Percentiles rank a stretch among this genome's conserved stretches.
phyloP scores from a whole-genome alignment of 2,329 filamentous ascomycete genomes.

The Trichocomaceae sp. region DNA sequence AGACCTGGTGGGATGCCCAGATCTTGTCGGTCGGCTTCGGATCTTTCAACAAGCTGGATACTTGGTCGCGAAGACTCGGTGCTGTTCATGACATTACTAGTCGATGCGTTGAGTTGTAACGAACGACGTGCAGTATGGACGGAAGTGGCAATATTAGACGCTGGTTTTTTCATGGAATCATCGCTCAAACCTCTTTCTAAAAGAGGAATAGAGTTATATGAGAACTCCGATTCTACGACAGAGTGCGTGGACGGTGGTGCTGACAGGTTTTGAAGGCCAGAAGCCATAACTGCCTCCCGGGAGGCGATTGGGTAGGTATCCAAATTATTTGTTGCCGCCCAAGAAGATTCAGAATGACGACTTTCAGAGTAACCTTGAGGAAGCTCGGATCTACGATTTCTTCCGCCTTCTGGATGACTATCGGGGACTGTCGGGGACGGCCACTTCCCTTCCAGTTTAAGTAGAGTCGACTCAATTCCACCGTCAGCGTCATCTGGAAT shows the following conservation, averaged over 20 bases:
- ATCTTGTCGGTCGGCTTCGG: constrained; percentile 46
- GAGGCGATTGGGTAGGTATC: background rate
- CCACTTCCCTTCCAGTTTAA: constrained; percentile 87
- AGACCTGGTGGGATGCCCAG: constrained; percentile 16
- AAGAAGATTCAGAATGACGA: background rate
- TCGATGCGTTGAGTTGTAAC: constrained; percentile 22
- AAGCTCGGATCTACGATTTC: background rate
- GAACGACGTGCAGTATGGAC: constrained; percentile 20
- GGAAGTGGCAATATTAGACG: constrained; percentile 16
- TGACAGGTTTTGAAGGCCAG: constrained; percentile 21
- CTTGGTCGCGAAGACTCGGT: constrained; percentile 42
- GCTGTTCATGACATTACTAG: constrained; percentile 21
- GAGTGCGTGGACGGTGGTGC: constrained; percentile 36
- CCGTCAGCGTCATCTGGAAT: constrained; percentile 86
- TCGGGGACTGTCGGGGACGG: constrained; percentile 7
- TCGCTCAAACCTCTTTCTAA: constrained; percentile 58
- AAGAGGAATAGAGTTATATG: constrained; percentile 70
- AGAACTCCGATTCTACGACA: constrained; percentile 59
- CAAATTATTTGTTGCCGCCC: background rate
- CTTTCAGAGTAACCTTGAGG: background rate
- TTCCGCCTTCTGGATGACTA: constrained; percentile 3
- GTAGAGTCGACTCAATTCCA: constrained; percentile 82
- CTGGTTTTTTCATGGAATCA: constrained; percentile 46
- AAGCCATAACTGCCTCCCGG: background rate
- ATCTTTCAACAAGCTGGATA: constrained; percentile 46